Percentiles rank a stretch among this genome's conserved stretches.
phyloP scores from a whole-genome alignment of 805 yeast genomes.

The Yamadazyma sp. region DNA sequence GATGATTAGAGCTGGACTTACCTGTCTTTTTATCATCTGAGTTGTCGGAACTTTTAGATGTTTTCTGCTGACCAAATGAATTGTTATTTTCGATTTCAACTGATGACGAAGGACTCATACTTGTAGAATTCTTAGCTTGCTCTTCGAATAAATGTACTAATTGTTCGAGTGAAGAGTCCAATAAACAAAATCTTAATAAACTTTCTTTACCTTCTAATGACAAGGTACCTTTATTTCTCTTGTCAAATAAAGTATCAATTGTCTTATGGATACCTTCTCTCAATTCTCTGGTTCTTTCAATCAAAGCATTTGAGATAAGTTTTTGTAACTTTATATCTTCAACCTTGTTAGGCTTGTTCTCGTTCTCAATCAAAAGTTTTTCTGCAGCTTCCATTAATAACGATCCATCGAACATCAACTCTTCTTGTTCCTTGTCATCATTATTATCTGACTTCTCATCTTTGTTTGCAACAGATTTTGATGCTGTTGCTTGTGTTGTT shows the following conservation, averaged over 20 bases:
- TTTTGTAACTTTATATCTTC: conserved; percentile 40
- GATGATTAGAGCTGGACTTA: no score
- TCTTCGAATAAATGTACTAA: conserved; percentile 50
- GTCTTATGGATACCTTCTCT: conserved; percentile 50
- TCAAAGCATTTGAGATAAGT: conserved; percentile 47
- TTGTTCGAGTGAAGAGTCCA: conserved; percentile 54
- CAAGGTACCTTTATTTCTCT: conserved; percentile 43
- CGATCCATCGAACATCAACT: conserved; percentile 73
- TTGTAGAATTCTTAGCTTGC: conserved; percentile 16
- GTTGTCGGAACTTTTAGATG: background rate
- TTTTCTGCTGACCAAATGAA: background rate
- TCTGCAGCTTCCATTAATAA: conserved; percentile 73
- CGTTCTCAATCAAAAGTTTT: conserved; percentile 47
- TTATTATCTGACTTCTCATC: conserved; percentile 12
- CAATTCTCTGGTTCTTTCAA: conserved; percentile 48
- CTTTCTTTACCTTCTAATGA: conserved; percentile 56
- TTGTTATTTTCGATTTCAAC: conserved; percentile 7
- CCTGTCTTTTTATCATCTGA: background rate
- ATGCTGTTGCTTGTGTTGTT: background rate
- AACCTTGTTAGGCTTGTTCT: conserved; percentile 33
- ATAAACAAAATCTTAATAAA: conserved; percentile 48
- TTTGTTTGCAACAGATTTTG: background rate
- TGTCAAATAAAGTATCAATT: conserved; percentile 48
- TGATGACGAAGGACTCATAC: conserved; percentile 19
- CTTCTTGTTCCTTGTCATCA: conserved; percentile 50